These are phyloP conservation scores for Filobasidium wieringae DNA, from an alignment of 768 basidiomycete genomes.

Conservation along the genomic window DNA sequence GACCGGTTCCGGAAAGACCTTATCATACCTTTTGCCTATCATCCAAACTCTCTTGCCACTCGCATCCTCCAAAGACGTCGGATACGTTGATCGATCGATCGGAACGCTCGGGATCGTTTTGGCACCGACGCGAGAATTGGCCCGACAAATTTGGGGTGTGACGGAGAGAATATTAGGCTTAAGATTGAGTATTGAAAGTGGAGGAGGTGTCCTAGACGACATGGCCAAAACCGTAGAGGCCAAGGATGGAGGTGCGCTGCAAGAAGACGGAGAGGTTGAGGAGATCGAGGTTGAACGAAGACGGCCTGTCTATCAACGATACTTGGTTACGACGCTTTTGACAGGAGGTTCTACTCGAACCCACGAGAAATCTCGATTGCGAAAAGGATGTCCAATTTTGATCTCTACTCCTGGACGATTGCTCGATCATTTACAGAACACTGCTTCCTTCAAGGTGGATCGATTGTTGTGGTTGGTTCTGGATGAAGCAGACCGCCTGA, in stretches of 20 bases:
- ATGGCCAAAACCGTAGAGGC: conserved; percentile 15
- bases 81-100: conserved; percentile 86
- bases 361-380: conserved; percentile 88
- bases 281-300: neutral
- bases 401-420: conserved; percentile 91
- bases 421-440: conserved; percentile 92
- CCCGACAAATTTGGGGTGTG: conserved; percentile 94
- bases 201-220: conserved; percentile 3
- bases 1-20: conserved; percentile 92
- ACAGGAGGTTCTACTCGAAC: conserved; percentile 86
- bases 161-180: conserved; percentile 56
- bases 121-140: conserved; percentile 88
- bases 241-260: neutral
- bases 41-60: conserved; percentile 86
- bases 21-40: conserved; percentile 86
- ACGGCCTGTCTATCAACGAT: conserved; percentile 48
- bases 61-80: conserved; percentile 30
- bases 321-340: conserved; percentile 85
- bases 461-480: conserved; percentile 92
- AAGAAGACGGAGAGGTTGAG: neutral
- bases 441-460: conserved; percentile 77
- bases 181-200: conserved; percentile 51
- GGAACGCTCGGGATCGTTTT: conserved; percentile 91
- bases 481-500: conserved; percentile 92
- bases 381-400: conserved; percentile 89